A percentile compares a stretch with the other conserved stretches of the same genome.
Evolutionary conservation across 768 basidiomycete genomes (phyloP).

Genomic region (Leucocoprinus sp.): DNA sequence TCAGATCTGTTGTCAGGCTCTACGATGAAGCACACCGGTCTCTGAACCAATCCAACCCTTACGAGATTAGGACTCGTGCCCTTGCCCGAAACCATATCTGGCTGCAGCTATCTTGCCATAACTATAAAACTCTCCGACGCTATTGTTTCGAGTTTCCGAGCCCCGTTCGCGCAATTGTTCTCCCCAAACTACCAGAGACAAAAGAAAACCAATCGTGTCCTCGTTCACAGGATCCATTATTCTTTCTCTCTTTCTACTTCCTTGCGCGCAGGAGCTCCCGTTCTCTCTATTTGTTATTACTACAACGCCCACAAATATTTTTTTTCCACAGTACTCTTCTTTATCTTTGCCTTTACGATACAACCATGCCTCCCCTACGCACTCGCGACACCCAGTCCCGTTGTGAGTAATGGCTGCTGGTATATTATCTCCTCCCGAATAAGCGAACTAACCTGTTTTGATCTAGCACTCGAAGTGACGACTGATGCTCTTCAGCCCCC

Average conservation of each 20-base stretch:
- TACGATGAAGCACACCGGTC: slow-evolving; percentile 22
- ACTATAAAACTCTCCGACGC: slow-evolving; percentile 46
- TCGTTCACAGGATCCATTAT: slow-evolving; percentile 41
- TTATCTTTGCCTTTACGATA: slow-evolving; percentile 20
- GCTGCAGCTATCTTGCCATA: slow-evolving; percentile 18
- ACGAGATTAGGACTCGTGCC: slow-evolving; percentile 31
- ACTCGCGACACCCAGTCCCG: slow-evolving; percentile 64
- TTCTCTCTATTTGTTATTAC: slow-evolving; percentile 22
- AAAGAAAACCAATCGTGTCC: slow-evolving; percentile 37
- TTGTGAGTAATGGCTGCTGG: slow-evolving; percentile 25
- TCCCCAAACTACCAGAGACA: slow-evolving; percentile 38
- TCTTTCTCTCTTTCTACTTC: slow-evolving; percentile 32
- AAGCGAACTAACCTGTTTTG: slow-evolving; percentile 12
- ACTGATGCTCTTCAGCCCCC: slow-evolving; percentile 52
- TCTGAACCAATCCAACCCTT: slow-evolving; percentile 19
- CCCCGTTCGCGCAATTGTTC: slow-evolving; percentile 64
- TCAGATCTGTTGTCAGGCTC: slow-evolving; percentile 22
- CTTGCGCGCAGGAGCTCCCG: slow-evolving; percentile 26
- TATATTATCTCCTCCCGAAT: slow-evolving; percentile 1
- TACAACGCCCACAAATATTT: slow-evolving; percentile 19
- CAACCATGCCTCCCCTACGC: slow-evolving; percentile 72
- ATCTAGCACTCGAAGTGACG: slow-evolving; percentile 66
- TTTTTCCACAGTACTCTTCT: slow-evolving; percentile 20
- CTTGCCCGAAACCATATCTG: slow-evolving; percentile 31
- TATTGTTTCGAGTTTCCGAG: slow-evolving; percentile 53